Evolutionary conservation across 1,284 basidiomycete genomes (phyloP), one percentile per base, ranked within the genome.

Genomic region (Trametes polyzona): DNA sequence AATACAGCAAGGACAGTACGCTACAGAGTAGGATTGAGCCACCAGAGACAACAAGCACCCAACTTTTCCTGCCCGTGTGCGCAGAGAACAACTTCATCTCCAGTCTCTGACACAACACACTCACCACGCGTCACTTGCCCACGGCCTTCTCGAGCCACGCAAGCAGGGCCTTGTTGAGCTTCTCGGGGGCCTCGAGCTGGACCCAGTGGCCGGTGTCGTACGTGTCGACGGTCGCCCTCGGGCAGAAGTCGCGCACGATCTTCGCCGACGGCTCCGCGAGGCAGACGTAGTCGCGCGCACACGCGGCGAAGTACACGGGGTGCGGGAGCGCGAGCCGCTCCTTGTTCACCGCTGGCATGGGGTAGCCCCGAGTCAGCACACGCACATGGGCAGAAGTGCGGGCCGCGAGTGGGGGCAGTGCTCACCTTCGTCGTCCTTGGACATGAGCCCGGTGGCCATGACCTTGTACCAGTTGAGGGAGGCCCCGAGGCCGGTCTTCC

Each of bases 131-230:
- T 43, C 39, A 55, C 27, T 55, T 55, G 47, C 54, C 54, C 8
- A 53, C 54, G 5, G 51, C 36, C 39, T 47, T 53, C 51, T 64
- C 61, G 35, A 66, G 47, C 63, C 66, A 72, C 39, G 54, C 59
- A 26, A 63, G 29, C n/a, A 73, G 59, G 32, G 59, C 63, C 40
- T 48, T 56, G 47, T 69, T 71, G 19, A 73, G 43, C 60, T 70
- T 62, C 21, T 69, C 65, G 2, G 67, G 54, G 9, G 54, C 59
- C 36, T 65, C 64, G 17, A 71, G 59, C 58, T 67, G 64, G 8
- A 73, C 62, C 71, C 71, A 74, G 58, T 75, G 73, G 11, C 63
- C 67, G 8, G 71, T 59, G 35, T 71, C 68, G 55, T 67, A 72
- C 41, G 68, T 69, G 26, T 64, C 62, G n/a, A 68, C 54, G 1